Percentiles rank a stretch among this genome's conserved stretches.
These are phyloP conservation scores for Globisporangium irregulare DNA, from an alignment of 352 stramenopile genomes.

Conservation along the genomic window DNA sequence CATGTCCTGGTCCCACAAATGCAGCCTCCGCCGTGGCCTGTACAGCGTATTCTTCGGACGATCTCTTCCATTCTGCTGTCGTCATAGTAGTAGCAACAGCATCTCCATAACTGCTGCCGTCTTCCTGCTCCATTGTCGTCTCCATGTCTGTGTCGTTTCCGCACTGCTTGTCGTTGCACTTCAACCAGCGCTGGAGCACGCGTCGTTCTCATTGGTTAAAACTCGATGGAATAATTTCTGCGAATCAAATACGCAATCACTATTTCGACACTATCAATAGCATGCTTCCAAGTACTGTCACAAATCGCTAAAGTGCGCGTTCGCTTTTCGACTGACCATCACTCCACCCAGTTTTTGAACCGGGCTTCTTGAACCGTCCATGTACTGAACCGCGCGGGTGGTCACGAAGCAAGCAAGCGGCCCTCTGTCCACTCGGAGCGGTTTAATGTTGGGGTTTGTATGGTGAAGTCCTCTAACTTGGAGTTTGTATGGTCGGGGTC, in stretches of 20 bases:
- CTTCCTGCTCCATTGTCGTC: background rate
- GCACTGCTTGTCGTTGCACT: background rate
- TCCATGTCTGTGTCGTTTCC: background rate
- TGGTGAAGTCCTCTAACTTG: slow-evolving; percentile 20
- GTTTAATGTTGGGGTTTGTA: slow-evolving; percentile 38
- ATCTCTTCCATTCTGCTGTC: background rate
- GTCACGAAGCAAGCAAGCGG: background rate
- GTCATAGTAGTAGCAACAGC: background rate
- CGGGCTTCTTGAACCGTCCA: background rate
- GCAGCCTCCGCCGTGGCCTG: background rate
- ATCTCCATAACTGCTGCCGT: background rate
- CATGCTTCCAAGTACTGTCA: background rate
- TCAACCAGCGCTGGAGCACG: background rate
- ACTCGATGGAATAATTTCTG: background rate
- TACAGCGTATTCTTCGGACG: background rate
- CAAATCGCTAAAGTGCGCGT: background rate
- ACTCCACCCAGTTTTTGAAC: background rate
- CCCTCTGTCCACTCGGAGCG: slow-evolving; percentile 3
- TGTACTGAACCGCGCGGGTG: background rate
- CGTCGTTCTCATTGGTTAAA: background rate
- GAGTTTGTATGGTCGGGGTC: slow-evolving; percentile 36
- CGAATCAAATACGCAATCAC: background rate
- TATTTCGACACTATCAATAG: background rate
- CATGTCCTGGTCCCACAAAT: background rate
- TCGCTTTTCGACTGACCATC: background rate